Evolutionary conservation across 2,329 filamentous ascomycete genomes (phyloP), one percentile per base, ranked within the genome.

Genomic region (Fonsecaea pedrosoi): DNA sequence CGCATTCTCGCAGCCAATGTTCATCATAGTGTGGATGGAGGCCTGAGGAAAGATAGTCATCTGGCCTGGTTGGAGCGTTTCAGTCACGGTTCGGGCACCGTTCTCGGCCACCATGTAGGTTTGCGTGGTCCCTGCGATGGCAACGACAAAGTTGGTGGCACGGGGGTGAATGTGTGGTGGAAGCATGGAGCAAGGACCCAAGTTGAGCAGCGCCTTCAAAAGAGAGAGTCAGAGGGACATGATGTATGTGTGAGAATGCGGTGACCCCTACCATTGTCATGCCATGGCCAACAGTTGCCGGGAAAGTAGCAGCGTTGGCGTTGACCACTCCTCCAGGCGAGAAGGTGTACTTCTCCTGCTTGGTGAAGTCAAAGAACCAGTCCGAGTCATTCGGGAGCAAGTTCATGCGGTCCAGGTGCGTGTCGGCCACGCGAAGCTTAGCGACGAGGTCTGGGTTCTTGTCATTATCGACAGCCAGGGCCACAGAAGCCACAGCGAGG

Each of bases 101-200:
- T 85, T 85, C 73, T 85, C 83, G 61, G 80, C 77, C 53, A 81
- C 78, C 82, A 85, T 85, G 72, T 78, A 85, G 9, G 82, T 85
- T 50, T 80, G 80, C 5, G 81, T 84, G 45, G 79, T 82, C n/a
- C 83, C 83, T 18, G 75, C 73, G 21, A 84, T 75, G 0, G 80
- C 79, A 5, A 84, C 78, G 12, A 85, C 83, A 42, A 80, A 78
- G 68, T 86, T 86, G 25, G 78, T 77, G 2, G 82, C 84, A 6
- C 83, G 77, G 6, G 64, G 67, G 68, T 86, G 84, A 30, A 80
- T 76, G 71, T 85, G 84, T 4, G 82, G 81, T 13, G 83, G 81
- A 15, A 85, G 76, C 79, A 85, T 84, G 15, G 80, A 79, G 71
- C 83, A 85, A 2, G 83, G 82, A 0, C 83, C 84, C 7, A 85